Conservation (phyloP, 148 eudicot genomes). For the Fallopia convolvulus region DNA sequence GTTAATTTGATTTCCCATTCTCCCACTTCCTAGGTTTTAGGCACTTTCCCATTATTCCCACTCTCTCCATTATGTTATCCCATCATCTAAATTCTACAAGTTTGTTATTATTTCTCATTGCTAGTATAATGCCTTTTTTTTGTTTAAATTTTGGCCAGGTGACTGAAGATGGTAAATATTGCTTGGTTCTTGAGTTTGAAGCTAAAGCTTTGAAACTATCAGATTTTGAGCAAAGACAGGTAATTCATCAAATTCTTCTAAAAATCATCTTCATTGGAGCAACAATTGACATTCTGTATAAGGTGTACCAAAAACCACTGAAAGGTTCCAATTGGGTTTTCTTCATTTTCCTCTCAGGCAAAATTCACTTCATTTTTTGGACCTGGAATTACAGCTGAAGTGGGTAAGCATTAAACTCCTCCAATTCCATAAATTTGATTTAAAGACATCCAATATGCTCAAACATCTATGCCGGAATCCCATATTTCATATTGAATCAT, state of each 20-base stretch:
- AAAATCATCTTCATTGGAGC: background rate
- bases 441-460: background rate
- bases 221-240: conserved; percentile 93
- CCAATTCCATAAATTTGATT: background rate
- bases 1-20: no score
- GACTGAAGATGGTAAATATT: conserved; percentile 83
- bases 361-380: conserved; percentile 94
- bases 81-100: no score
- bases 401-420: conserved; percentile 43
- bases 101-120: no score
- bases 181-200: conserved; percentile 68
- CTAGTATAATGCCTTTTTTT: no score
- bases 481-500: background rate
- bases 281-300: background rate
- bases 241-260: conserved; percentile 15
- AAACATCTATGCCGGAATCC: background rate
- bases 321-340: background rate
- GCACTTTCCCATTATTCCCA: no score
- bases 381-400: conserved; percentile 87
- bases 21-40: no score
- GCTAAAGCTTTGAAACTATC: conserved; percentile 75
- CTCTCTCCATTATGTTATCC: no score
- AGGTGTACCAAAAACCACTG: background rate
- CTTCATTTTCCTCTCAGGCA: conserved; percentile 38
- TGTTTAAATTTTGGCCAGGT: conserved; percentile 31